Conservation (phyloP, 208 protist genomes). For the Eutreptiella sp. region DNA sequence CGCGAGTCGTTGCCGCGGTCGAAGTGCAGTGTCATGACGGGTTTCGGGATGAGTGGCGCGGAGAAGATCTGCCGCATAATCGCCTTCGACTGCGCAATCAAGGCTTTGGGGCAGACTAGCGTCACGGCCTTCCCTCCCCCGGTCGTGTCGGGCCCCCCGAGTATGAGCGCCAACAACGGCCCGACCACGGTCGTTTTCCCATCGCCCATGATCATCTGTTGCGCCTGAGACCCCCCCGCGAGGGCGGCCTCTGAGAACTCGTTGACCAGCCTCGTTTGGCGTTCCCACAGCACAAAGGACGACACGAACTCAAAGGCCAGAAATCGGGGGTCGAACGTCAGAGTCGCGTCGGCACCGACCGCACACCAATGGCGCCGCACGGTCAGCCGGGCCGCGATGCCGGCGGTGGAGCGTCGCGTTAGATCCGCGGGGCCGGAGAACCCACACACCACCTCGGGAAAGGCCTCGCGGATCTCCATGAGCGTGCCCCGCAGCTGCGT, state of each 20-base stretch:
- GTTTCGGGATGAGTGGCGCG: slow-evolving; percentile 1
- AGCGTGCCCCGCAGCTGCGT: too few species aligned
- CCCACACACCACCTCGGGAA: too few species aligned
- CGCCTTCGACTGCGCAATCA: slow-evolving; percentile 5
- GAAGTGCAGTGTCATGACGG: slow-evolving; percentile 14
- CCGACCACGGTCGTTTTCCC: slow-evolving; percentile 70
- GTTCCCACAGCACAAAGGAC: slow-evolving; percentile 24
- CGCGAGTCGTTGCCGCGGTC: too few species aligned
- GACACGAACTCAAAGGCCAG: slow-evolving; percentile 31
- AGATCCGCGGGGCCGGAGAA: too few species aligned
- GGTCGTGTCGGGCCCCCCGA: slow-evolving; percentile 35
- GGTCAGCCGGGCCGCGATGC: too few species aligned
- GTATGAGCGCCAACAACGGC: slow-evolving; percentile 59
- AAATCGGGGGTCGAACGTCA: slow-evolving; percentile 32
- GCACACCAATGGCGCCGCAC: too few species aligned
- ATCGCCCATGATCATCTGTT: slow-evolving; percentile 70
- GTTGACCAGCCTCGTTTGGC: slow-evolving; percentile 8
- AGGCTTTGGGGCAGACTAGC: background rate
- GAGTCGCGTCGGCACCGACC: too few species aligned
- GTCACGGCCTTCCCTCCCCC: background rate
- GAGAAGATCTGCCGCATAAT: slow-evolving; percentile 13
- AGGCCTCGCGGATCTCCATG: too few species aligned
- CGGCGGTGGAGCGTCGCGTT: too few species aligned
- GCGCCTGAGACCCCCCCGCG: slow-evolving; percentile 37
- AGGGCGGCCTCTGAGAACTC: slow-evolving; percentile 33